Evolutionary conservation across 2,329 filamentous ascomycete genomes (phyloP), one percentile per base, ranked within the genome.

Genomic region (Zymoseptoria passerinii): DNA sequence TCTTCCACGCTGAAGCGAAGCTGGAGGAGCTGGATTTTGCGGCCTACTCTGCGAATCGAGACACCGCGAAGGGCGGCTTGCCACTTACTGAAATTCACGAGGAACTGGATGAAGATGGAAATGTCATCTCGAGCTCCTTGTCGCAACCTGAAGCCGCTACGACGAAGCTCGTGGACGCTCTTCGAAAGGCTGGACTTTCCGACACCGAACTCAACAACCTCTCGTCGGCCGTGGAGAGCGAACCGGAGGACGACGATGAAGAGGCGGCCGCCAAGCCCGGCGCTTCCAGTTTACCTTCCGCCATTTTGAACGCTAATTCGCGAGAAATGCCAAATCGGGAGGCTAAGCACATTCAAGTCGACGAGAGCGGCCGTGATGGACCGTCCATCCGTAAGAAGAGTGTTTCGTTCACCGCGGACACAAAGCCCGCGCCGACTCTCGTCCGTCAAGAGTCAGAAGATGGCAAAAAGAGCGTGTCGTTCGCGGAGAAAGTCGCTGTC

Each of bases 51-150:
- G 63, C 61, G 16, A 60, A 62, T 53, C 62, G 62, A n/a, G 56
- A 78, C 80, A 50, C 78, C 77, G 55, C 54, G 48, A 52, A 55
- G 13, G 55, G 59, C 44, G 86, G 85, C 1, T 77, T 91, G 54
- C 89, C 91, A 0, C 82, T 97, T 59, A 92, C 88, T 29, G 94
- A 97, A 67, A 97, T 99, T 64, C 79, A 90, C 56, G 94, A 99
- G 74, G 85, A 95, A 75, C 78, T 97, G 23, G 94, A 97, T 69
- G 92, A 96, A 8, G 83, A 95, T 9, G 94, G 86, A 57, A 94
- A 95, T 68, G 82, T 97, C 3, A 74, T 96, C 53, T 88, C 76
- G 1, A 75, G 74, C 63, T 74, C 70, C 1, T 65, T 78, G 23
- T 70, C 70, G 3, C 72, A 75, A n/a, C 87, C 90, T 0, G 87